Evolutionary conservation across 225 moss, liverwort and hornwort genomes (phyloP), one percentile per base, ranked within the genome.

Genomic region (Takakia lepidozioides): DNA sequence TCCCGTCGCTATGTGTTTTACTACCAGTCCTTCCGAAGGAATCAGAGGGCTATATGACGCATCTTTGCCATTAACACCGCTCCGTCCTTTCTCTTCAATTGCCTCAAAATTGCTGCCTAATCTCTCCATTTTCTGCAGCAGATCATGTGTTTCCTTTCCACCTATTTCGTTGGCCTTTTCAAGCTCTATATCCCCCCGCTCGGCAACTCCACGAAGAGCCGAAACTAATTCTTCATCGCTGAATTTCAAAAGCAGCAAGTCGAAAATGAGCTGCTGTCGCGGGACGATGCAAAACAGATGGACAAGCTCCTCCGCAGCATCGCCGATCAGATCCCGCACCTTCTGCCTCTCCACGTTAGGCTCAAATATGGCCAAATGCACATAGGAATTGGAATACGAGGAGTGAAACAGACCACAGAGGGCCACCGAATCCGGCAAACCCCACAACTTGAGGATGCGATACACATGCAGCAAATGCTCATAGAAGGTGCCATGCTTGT

Each of bases 401-500:
- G 95, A 95, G 59, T 95, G 95, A 58, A 63, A 75, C 36, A 95
- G 84, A 15, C 77, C 95, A 28, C 66, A 80, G 15, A 79, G 71
- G 0, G 90, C 77, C 2, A 87, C 27, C 3, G 55, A 27, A 36
- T 95, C 84, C 0, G 76, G 26, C 37, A 63, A 49, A 13, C 80
- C 73, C 95, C 90, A 95, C 22, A 95, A 48, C 82, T 95, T 95
- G 35, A 95, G 60, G n/a, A 77, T 87, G 1, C 72, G 70, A 52
- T 95, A 83, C 0, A 73, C 68, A 36, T 87, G 67, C 3, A 82
- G 56, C 8, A 95, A 63, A 28, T 95, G 95, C 73, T 90, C 90
- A 60, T 69, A 82, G 63, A 95, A 95, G 1, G 90, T 90, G 5
- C 95, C 87, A 40, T 90, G 90, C 73, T 95, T 90, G 80, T 95